A percentile compares a stretch with the other conserved stretches of the same genome.
Conservation (phyloP, 768 basidiomycete species). For the Pleurotus sapidus region DNA sequence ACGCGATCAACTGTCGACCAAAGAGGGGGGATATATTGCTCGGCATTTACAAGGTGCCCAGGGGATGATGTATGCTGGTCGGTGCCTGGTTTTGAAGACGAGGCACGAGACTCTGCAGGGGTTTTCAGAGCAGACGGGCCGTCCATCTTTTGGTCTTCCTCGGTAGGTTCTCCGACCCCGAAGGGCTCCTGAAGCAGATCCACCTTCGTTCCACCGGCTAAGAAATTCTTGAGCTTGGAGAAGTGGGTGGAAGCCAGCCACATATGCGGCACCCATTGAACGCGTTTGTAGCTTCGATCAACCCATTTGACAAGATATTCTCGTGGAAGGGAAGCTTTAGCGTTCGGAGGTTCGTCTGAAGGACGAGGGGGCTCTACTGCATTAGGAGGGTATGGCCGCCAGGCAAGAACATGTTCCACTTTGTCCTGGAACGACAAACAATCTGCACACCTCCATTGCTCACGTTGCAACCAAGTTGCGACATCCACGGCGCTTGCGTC, state of each 20-base stretch:
- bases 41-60: slow-evolving; percentile 63
- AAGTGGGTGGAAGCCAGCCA: slow-evolving; percentile 75
- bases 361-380: slow-evolving; percentile 50
- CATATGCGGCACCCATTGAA: slow-evolving; percentile 90
- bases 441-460: slow-evolving; percentile 71
- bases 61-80: slow-evolving; percentile 21
- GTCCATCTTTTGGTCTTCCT: slow-evolving; percentile 23
- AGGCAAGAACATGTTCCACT: slow-evolving; percentile 86
- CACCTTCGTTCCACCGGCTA: slow-evolving; percentile 64
- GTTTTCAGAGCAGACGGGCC: slow-evolving; percentile 36
- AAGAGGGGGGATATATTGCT: slow-evolving; percentile 63
- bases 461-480: slow-evolving; percentile 60
- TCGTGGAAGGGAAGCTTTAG: slow-evolving; percentile 67
- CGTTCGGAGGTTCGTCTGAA: slow-evolving; percentile 38
- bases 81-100: slow-evolving; percentile 28
- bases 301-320: slow-evolving; percentile 95
- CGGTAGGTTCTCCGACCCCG: slow-evolving; percentile 25
- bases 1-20: slow-evolving; percentile 96
- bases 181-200: slow-evolving; percentile 53
- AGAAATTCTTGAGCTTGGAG: slow-evolving; percentile 76
- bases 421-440: slow-evolving; percentile 69
- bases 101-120: slow-evolving; percentile 32
- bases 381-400: slow-evolving; percentile 77
- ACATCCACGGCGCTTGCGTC: slow-evolving; percentile 37
- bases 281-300: slow-evolving; percentile 71